phyloP scores from a whole-genome alignment of 1,139 yeast species.

The Nakaseomyces bracarensis region DNA sequence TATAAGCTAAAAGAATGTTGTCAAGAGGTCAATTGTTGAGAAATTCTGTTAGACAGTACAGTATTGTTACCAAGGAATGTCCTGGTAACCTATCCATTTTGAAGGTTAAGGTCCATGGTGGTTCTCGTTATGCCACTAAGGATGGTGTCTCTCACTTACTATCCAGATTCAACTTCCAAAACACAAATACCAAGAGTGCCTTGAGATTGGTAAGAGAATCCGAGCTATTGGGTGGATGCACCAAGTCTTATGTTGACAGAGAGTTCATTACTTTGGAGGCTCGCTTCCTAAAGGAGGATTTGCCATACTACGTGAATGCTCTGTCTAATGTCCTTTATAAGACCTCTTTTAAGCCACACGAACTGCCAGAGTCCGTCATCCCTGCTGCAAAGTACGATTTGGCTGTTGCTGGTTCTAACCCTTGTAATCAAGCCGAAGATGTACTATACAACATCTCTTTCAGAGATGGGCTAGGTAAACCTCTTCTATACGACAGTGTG shows the following conservation, averaged over 20 bases:
- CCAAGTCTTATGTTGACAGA: constrained; percentile 65
- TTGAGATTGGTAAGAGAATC: constrained; percentile 90
- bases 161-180: constrained; percentile 76
- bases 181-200: constrained; percentile 78
- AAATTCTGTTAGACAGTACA: constrained; percentile 26
- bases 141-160: constrained; percentile 84
- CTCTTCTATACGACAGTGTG: constrained; percentile 65
- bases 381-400: constrained; percentile 66
- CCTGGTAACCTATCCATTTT: constrained; percentile 57
- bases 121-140: constrained; percentile 67
- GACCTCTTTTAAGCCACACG: constrained; percentile 74
- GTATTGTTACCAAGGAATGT: constrained; percentile 40
- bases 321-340: constrained; percentile 68
- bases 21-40: constrained; percentile 7
- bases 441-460: constrained; percentile 56
- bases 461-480: constrained; percentile 81
- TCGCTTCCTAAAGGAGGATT: constrained; percentile 73
- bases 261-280: constrained; percentile 77
- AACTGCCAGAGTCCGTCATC: constrained; percentile 68
- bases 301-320: constrained; percentile 87
- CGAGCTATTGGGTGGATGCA: constrained; percentile 84
- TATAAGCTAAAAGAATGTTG: background rate
- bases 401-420: constrained; percentile 41
- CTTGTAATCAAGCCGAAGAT: constrained; percentile 62
- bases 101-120: constrained; percentile 77